These are phyloP conservation scores for Aspergillus ochraceus DNA, from an alignment of 2,329 filamentous ascomycete genomes.

Conservation along the genomic window DNA sequence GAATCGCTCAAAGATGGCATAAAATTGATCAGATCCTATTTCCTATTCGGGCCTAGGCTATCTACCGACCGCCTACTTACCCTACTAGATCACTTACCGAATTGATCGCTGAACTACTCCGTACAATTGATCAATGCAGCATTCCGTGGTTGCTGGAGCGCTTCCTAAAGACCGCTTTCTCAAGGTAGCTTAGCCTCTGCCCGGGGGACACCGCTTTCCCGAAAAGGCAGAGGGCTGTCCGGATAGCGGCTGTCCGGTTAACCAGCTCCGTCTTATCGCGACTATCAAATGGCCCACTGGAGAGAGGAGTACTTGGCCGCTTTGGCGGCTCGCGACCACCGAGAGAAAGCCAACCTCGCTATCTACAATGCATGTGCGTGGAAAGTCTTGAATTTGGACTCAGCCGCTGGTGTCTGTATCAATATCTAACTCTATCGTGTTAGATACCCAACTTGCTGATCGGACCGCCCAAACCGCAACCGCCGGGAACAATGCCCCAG, in stretches of 20 bases:
- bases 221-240: no score
- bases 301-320: slow-evolving; percentile 76
- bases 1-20: no score
- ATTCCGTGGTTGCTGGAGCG: no score
- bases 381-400: background rate
- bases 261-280: slow-evolving; percentile 5
- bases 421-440: background rate
- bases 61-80: no score
- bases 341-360: slow-evolving; percentile 63
- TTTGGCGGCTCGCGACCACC: slow-evolving; percentile 69
- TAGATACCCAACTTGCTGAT: slow-evolving; percentile 67
- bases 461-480: slow-evolving; percentile 58
- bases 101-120: no score
- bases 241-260: background rate
- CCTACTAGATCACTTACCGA: no score
- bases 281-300: slow-evolving; percentile 64
- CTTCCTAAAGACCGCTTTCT: no score
- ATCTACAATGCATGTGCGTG: slow-evolving; percentile 75
- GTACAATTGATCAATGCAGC: no score
- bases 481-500: slow-evolving; percentile 41
- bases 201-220: no score
- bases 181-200: no score
- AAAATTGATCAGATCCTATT: no score
- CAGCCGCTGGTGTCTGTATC: background rate
- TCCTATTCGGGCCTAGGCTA: no score